Base-by-base conservation (phyloP, 2,329 filamentous ascomycete species). In the Monilinia vaccinii-corymbosi region DNA sequence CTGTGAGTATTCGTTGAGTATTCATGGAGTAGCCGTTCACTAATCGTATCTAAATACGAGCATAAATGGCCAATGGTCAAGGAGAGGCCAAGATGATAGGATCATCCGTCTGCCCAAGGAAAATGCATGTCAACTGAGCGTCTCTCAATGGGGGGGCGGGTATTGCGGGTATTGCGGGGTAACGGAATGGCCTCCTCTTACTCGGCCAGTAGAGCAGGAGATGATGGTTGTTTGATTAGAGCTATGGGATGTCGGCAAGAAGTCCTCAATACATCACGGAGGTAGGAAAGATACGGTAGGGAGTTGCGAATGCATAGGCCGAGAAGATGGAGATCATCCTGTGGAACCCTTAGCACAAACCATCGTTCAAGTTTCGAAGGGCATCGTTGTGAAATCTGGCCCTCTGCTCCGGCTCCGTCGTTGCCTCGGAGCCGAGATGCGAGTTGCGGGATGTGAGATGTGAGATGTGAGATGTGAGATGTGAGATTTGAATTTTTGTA, bases 261-360 rank as follows among this genome's bases (percentile, higher is more conserved):
- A 32, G 25, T 44, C 21, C 50, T 31, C 38, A 44, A 55, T 55
- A n/a, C 51, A 45, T n/a, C 25, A 44, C 28, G 51, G 51, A 44
- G 51, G 28, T 32, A 16, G 51, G 23, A 55, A 55, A 40, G 9
- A 55, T 55, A 44, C 51, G 38, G 38, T n/a, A 52, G 23, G 21
- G n/a, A 32, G 44, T 34, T 18, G 51, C 51, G 51, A 44, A 44
- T 44, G 25, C 14, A 44, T 16, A 25, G 21, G 36, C 36, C 40
- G 40, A 55, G 49, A 38, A 55, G 50, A 31, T 23, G 50, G 36
- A 52, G 28, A 55, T 55, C 38, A 55, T 55, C 38, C 21, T 55
- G n/a, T 55, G n/a, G 28, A 55, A n/a, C n/a, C 28, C 25, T 55
- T 44, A 28, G 21, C 11, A 23, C 51, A 53, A 42, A 21, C 50